These are phyloP conservation scores for Psidium friedrichsthalianum DNA, from an alignment of 345 rosid genomes.

Conservation along the genomic window DNA sequence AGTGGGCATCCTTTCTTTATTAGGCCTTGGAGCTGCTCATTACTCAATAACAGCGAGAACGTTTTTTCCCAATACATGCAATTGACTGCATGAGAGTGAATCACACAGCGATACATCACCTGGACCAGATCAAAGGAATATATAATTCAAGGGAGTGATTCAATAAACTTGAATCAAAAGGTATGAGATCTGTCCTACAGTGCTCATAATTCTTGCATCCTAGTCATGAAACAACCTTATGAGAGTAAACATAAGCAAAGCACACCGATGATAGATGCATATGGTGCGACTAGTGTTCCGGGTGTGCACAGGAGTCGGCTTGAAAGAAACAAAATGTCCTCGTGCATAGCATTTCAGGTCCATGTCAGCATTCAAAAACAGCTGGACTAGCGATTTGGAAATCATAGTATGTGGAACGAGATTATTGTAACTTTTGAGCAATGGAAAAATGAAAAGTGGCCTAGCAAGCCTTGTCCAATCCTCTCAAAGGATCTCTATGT, in stretches of 20 bases:
- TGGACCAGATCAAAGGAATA: background rate
- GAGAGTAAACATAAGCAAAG: background rate
- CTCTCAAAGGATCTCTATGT: constrained; percentile 56
- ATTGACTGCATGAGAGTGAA: constrained; percentile 45
- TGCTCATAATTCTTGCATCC: no score
- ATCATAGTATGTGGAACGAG: background rate
- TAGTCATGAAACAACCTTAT: no score
- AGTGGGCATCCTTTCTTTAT: constrained; percentile 55
- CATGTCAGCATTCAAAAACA: background rate
- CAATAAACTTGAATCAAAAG: no score
- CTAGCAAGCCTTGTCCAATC: constrained; percentile 56
- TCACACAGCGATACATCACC: background rate
- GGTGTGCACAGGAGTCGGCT: constrained; percentile 89
- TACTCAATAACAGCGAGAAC: constrained; percentile 66
- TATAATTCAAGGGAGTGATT: no score
- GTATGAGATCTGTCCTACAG: no score
- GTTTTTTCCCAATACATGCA: constrained; percentile 89
- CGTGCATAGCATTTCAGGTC: background rate
- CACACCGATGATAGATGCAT: constrained; percentile 74
- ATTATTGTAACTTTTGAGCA: background rate
- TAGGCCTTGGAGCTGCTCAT: constrained; percentile 54
- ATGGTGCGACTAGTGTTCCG: constrained; percentile 79
- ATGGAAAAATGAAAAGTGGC: background rate
- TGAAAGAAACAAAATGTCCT: constrained; percentile 14
- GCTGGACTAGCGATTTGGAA: background rate